These are phyloP conservation scores for Conticribra weissflogii DNA, from an alignment of 108 stramenopile species.

Conservation along the genomic window DNA sequence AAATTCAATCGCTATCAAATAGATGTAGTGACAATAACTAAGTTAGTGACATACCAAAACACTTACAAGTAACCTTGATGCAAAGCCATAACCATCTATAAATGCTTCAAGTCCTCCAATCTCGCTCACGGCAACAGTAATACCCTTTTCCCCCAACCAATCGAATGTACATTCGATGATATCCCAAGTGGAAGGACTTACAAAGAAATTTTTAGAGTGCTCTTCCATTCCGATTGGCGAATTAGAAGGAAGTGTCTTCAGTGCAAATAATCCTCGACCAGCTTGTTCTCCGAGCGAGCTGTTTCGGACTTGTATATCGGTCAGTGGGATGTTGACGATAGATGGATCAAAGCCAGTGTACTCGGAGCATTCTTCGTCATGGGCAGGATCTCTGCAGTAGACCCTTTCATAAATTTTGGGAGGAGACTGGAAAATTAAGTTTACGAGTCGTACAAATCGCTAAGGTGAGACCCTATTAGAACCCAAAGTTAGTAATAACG, in stretches of 20 bases:
- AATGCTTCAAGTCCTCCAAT: constrained; percentile 1
- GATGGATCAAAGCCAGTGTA: constrained; percentile 26
- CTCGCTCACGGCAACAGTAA: not conserved
- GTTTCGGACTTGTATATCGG: constrained; percentile 30
- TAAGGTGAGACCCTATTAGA: not conserved
- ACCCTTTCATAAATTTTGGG: not conserved
- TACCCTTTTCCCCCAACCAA: not conserved
- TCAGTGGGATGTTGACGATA: constrained; percentile 30
- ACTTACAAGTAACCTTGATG: constrained; percentile 17
- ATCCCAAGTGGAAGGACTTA: constrained; percentile 25
- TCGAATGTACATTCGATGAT: constrained; percentile 6
- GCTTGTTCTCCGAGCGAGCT: constrained; percentile 36
- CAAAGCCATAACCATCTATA: constrained; percentile 37
- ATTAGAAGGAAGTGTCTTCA: constrained; percentile 18
- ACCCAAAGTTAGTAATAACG: constrained; percentile 26
- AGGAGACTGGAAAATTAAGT: too few relatives aligned
- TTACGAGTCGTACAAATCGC: not conserved
- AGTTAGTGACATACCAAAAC: not conserved
- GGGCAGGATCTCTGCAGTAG: not conserved
- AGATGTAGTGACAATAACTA: too few relatives aligned
- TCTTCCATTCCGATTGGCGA: constrained; percentile 33
- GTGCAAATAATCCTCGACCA: constrained; percentile 48
- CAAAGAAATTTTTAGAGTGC: constrained; percentile 20
- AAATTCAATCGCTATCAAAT: too few relatives aligned
- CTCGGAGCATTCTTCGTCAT: not conserved